Evolutionary conservation across 768 basidiomycete species (phyloP).

Genomic region (Chalciporus sphaerocephalus): DNA sequence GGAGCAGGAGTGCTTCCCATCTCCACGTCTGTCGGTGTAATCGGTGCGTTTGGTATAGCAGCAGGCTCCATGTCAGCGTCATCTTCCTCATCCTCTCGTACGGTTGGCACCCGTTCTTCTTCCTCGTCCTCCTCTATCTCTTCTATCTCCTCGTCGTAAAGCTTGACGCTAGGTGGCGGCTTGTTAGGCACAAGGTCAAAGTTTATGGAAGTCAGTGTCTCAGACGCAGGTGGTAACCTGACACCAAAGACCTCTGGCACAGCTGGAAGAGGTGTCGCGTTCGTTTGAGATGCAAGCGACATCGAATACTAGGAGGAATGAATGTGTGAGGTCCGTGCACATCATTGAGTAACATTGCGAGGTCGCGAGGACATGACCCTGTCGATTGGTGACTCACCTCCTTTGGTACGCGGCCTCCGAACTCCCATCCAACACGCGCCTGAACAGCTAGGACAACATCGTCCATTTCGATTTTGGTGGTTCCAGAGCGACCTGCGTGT

Average conservation of each 20-base stretch:
- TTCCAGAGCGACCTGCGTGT: conserved; percentile 68
- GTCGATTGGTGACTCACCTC: conserved; percentile 49
- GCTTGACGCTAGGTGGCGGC: conserved; percentile 69
- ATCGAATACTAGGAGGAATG: conserved; percentile 55
- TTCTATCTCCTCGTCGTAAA: conserved; percentile 79
- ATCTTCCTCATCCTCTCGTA: conserved; percentile 53
- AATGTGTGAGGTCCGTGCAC: background rate
- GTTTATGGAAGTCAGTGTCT: conserved; percentile 75
- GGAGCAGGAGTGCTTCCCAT: conserved; percentile 36
- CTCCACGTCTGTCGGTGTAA: conserved; percentile 64
- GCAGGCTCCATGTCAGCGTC: conserved; percentile 70
- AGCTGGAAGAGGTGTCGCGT: conserved; percentile 71
- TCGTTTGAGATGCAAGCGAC: conserved; percentile 79
- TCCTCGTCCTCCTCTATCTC: conserved; percentile 63
- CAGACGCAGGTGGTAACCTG: conserved; percentile 62
- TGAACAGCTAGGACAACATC: conserved; percentile 79
- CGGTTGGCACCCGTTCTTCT: conserved; percentile 22
- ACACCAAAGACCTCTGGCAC: conserved; percentile 90
- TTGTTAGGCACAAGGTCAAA: conserved; percentile 85
- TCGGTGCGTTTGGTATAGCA: conserved; percentile 40
- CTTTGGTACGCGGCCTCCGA: conserved; percentile 83
- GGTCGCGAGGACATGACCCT: background rate
- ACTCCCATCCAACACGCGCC: conserved; percentile 89
- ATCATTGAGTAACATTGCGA: background rate
- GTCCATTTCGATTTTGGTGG: conserved; percentile 70